Evolutionary conservation across 2,329 filamentous ascomycete species (phyloP).

Genomic region (Beauveria brongniartii): DNA sequence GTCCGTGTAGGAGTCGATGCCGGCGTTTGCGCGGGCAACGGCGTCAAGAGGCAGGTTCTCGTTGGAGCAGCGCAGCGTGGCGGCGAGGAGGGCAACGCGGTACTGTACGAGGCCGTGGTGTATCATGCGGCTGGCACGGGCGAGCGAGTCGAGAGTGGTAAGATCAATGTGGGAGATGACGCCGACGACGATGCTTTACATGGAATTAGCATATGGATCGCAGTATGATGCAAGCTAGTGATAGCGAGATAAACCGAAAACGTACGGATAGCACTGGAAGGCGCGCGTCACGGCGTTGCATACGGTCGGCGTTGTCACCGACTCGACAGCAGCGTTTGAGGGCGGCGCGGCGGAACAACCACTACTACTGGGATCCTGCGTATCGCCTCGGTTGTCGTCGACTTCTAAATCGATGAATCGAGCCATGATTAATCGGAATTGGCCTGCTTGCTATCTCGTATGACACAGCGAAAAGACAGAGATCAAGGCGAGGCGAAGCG

Average conservation of each 20-base stretch:
- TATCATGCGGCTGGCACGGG: constrained; percentile 72
- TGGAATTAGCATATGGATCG: background rate
- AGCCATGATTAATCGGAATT: constrained; percentile 10
- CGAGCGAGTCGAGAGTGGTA: constrained; percentile 77
- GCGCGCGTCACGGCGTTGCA: constrained; percentile 21
- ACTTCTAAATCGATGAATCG: constrained; percentile 19
- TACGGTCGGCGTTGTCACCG: constrained; percentile 9
- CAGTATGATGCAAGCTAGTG: background rate
- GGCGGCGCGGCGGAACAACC: background rate
- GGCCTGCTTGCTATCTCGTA: background rate
- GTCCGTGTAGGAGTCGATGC: constrained; percentile 52
- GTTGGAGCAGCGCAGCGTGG: constrained; percentile 73
- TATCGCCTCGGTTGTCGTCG: constrained; percentile 12
- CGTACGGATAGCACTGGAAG: constrained; percentile 30
- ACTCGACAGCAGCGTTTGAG: background rate
- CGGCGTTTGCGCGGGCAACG: constrained; percentile 39
- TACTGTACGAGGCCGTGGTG: constrained; percentile 72
- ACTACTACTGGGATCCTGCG: constrained; percentile 8
- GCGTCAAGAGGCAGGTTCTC: constrained; percentile 50
- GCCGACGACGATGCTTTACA: constrained; percentile 51
- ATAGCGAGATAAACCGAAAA: background rate
- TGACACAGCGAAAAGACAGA: background rate
- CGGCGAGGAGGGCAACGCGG: constrained; percentile 61
- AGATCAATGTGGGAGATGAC: constrained; percentile 75
- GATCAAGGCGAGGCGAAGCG: background rate